These are phyloP conservation scores for Sicyos baderoa DNA, from an alignment of 306 rosid genomes.

Conservation along the genomic window DNA sequence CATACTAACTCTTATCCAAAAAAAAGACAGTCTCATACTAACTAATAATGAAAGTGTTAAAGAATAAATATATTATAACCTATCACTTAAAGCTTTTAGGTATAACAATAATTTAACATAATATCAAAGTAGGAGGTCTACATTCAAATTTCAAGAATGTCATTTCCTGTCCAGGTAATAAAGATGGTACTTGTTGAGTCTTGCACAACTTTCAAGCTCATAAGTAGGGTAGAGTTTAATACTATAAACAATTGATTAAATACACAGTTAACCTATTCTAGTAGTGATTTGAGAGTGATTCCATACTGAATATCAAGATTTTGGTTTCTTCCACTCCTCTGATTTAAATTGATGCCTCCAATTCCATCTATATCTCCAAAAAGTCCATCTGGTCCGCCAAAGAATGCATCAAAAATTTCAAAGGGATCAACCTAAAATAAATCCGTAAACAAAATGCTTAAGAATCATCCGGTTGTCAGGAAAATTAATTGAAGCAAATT, in stretches of 20 bases:
- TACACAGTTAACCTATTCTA: background rate
- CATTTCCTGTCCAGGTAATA: background rate
- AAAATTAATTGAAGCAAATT: background rate
- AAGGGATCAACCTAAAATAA: slow-evolving; percentile 64
- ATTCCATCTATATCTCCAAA: slow-evolving; percentile 53
- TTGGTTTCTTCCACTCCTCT: slow-evolving; percentile 41
- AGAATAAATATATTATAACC: background rate
- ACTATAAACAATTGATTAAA: background rate
- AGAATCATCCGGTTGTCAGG: background rate
- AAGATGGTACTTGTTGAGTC: background rate
- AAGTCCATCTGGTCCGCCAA: slow-evolving; percentile 60
- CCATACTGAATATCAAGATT: slow-evolving; percentile 57
- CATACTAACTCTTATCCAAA: slow-evolving; percentile 10
- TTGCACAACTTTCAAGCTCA: background rate
- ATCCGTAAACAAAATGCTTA: slow-evolving; percentile 10
- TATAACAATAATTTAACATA: background rate
- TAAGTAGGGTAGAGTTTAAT: background rate
- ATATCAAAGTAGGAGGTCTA: background rate
- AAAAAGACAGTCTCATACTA: background rate
- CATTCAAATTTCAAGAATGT: background rate
- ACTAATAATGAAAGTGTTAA: background rate
- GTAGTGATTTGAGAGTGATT: background rate
- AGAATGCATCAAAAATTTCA: slow-evolving; percentile 61
- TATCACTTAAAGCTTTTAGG: background rate
- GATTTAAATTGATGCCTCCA: slow-evolving; percentile 54